Conservation (phyloP, 2,329 filamentous ascomycete species). For the Epichloe gansuensis region DNA sequence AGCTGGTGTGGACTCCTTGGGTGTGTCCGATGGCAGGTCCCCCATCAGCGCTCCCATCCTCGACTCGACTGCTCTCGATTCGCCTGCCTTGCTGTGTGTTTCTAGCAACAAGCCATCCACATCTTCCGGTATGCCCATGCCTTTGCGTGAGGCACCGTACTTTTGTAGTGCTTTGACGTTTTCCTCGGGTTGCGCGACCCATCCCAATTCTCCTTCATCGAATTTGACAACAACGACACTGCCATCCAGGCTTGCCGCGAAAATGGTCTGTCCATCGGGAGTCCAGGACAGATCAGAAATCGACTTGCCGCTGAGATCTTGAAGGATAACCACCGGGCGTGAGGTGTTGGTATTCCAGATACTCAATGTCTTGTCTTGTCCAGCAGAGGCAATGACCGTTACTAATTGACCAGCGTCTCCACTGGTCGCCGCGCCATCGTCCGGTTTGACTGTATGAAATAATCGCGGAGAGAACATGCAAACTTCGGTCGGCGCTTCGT, state of each 20-base stretch:
- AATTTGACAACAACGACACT: constrained; percentile 75
- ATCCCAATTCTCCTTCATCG: constrained; percentile 76
- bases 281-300: constrained; percentile 93
- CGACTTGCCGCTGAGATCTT: constrained; percentile 79
- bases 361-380: constrained; percentile 89
- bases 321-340: constrained; percentile 75
- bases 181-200: constrained; percentile 72
- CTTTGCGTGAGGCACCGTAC: constrained; percentile 77
- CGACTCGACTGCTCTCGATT: constrained; percentile 79
- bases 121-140: constrained; percentile 83
- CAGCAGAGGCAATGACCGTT: constrained; percentile 91
- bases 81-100: constrained; percentile 82
- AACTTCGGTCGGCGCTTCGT: constrained; percentile 93
- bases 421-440: constrained; percentile 36
- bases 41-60: constrained; percentile 99
- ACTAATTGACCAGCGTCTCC: constrained; percentile 39
- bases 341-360: constrained; percentile 98
- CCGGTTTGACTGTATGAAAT: constrained; percentile 61
- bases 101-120: constrained; percentile 79
- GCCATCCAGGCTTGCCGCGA: constrained; percentile 78
- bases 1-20: constrained; percentile 32
- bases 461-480: constrained; percentile 92
- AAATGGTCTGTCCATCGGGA: constrained; percentile 79
- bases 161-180: constrained; percentile 90
- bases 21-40: constrained; percentile 48